Percentiles rank a stretch among this genome's conserved stretches.
Conservation (phyloP, 176 grass and related monocot species). For the Coix lacrymajobi region DNA sequence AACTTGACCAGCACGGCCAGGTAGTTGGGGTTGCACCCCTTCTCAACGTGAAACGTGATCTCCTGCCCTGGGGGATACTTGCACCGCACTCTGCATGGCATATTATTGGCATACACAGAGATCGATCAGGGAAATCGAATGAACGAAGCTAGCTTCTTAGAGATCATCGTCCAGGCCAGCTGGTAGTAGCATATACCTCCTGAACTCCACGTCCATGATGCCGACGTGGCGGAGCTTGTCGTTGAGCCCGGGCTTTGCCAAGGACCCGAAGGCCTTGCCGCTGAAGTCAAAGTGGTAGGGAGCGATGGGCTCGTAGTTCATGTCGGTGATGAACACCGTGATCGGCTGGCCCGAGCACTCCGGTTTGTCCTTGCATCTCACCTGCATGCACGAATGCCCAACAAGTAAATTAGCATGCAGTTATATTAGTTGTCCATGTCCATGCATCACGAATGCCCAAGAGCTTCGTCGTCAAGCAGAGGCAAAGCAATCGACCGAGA, state of each 20-base stretch:
- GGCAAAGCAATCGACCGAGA: too few species aligned
- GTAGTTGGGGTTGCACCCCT: conserved; percentile 54
- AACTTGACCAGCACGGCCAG: conserved; percentile 59
- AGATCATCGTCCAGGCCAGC: too few species aligned
- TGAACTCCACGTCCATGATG: conserved; percentile 56
- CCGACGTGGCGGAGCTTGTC: conserved; percentile 51
- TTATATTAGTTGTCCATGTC: too few species aligned
- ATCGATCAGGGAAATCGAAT: too few species aligned
- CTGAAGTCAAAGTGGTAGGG: conserved; percentile 75
- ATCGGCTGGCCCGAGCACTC: conserved; percentile 42
- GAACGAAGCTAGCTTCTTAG: neutral
- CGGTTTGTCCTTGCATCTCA: conserved; percentile 39
- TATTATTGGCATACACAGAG: neutral
- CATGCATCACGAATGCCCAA: too few species aligned
- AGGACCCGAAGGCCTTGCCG: conserved; percentile 59
- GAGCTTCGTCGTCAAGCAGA: neutral
- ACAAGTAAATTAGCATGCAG: too few species aligned
- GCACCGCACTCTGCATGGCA: conserved; percentile 44
- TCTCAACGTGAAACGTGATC: conserved; percentile 68
- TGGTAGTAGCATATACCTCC: conserved; percentile 19
- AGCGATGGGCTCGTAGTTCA: conserved; percentile 53
- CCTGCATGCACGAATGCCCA: neutral
- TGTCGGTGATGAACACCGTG: conserved; percentile 57
- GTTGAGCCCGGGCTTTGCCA: conserved; percentile 39
- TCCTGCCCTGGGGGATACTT: conserved; percentile 40